phyloP scores from a whole-genome alignment of 306 rosid species.

The Cyamopsis tetragonoloba region DNA sequence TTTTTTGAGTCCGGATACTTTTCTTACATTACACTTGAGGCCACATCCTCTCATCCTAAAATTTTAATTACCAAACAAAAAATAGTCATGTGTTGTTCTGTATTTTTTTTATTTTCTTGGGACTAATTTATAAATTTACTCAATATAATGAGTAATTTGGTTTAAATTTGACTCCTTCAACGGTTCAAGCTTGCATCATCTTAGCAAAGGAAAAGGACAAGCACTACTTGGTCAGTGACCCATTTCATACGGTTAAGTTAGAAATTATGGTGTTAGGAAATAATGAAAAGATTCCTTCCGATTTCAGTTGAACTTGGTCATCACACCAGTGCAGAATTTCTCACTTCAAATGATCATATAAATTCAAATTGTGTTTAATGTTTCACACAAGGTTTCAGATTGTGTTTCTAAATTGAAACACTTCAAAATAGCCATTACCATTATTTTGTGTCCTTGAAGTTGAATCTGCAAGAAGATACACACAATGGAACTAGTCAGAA shows the following conservation, averaged over 20 bases:
- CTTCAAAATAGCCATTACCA: not conserved
- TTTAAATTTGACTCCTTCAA: constrained; percentile 28
- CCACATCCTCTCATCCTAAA: too few species aligned
- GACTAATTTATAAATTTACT: too few species aligned
- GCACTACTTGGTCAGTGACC: constrained; percentile 24
- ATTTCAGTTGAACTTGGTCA: constrained; percentile 3
- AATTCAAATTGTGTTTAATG: constrained; percentile 4
- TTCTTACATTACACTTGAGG: too few species aligned
- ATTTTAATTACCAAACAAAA: too few species aligned
- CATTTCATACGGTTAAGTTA: constrained; percentile 32
- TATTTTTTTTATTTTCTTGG: too few species aligned
- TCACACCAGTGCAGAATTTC: not conserved
- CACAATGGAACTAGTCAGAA: constrained; percentile 23
- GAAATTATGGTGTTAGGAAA: constrained; percentile 21
- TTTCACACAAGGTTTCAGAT: not conserved
- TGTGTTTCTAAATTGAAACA: constrained; percentile 13
- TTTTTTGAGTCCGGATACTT: too few species aligned
- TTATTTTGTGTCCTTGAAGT: not conserved
- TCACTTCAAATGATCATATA: constrained; percentile 1
- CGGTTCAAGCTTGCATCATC: not conserved
- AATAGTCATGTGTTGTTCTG: too few species aligned
- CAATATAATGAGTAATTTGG: not conserved
- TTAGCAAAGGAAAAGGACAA: not conserved
- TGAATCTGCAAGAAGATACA: not conserved
- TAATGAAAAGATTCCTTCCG: not conserved